These are phyloP conservation scores for Lithohypha guttulata DNA, from an alignment of 2,329 filamentous ascomycete species.

Conservation along the genomic window DNA sequence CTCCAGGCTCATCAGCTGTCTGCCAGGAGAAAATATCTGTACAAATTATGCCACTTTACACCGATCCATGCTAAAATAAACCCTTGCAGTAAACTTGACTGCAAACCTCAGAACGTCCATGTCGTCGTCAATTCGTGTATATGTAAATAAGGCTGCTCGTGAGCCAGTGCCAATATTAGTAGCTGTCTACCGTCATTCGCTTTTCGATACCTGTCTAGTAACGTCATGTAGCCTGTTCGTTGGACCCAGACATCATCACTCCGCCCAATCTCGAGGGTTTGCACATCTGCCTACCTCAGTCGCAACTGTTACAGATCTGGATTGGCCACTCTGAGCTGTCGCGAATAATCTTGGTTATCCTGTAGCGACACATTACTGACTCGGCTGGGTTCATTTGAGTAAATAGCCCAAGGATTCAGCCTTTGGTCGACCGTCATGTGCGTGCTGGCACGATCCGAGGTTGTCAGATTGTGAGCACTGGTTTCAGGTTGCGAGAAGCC, in stretches of 20 bases:
- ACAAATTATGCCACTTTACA: slow-evolving; percentile 7
- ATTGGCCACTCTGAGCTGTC: slow-evolving; percentile 25
- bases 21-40: slow-evolving; percentile 1
- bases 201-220: not conserved
- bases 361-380: slow-evolving; percentile 37
- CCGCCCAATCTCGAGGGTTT: no score
- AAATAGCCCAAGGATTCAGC: slow-evolving; percentile 32
- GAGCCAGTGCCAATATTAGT: not conserved
- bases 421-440: slow-evolving; percentile 31
- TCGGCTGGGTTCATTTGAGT: slow-evolving; percentile 32
- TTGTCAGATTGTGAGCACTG: no score
- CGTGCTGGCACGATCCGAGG: slow-evolving; percentile 16
- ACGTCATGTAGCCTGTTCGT: not conserved
- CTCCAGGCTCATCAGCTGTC: not conserved
- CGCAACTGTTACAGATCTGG: slow-evolving; percentile 17
- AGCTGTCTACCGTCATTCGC: slow-evolving; percentile 1
- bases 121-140: slow-evolving; percentile 11
- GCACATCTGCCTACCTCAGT: not conserved
- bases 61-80: slow-evolving; percentile 5
- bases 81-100: no score
- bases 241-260: no score
- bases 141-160: not conserved
- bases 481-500: no score
- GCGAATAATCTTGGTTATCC: slow-evolving; percentile 39
- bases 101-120: slow-evolving; percentile 9